Evolutionary conservation across 805 yeast species (phyloP), one percentile per base, ranked within the genome.

Genomic region (Yarrowia deformans): DNA sequence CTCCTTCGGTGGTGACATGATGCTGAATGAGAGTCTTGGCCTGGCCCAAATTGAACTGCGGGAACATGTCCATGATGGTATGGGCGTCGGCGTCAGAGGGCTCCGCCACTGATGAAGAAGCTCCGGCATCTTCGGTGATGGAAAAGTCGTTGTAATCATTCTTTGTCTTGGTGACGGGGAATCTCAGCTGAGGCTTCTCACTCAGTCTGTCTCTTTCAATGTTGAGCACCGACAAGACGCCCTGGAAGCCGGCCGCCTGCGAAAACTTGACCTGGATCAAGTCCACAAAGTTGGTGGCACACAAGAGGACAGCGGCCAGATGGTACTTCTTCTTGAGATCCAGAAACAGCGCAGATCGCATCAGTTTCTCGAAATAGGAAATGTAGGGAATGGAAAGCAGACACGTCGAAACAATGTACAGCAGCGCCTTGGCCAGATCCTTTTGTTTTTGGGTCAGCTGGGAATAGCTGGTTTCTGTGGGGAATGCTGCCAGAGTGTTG

Each of bases 31-130:
- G 73, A 1, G 80, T 79, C n/a, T 78, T 78, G 0, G 88, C 84
- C 74, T 86, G 83, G 0, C 79, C 77, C 3, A 76, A 74, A 0
- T 84, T 78, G 43, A 91, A 75, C 48, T 84, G 84, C 0, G 97
- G 97, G 75, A 92, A 90, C 71, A 93, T 75, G 40, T 88, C 91
- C 56, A 78, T 52, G 84, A 73, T 34, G 79, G 77, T 74, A 1
- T 89, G 80, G 54, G 82, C 80, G 2, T 77, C 70, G 1, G 66
- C 32, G 14, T 56, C 48, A 1, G 72, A 40, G 43, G 66, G 63
- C 13, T 49, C 54, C 1, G 54, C 63, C 29, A 37, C 46, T n/a
- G 40, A 35, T 5, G 42, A 13, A 6, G 66, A 32, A 43, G 48
- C 52, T 1, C 18, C 49, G 1, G 52, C 66, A 12, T 23, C 14